Evolutionary conservation across 768 basidiomycete species (phyloP).

Genomic region (Pilatotrama ljubarskyi): DNA sequence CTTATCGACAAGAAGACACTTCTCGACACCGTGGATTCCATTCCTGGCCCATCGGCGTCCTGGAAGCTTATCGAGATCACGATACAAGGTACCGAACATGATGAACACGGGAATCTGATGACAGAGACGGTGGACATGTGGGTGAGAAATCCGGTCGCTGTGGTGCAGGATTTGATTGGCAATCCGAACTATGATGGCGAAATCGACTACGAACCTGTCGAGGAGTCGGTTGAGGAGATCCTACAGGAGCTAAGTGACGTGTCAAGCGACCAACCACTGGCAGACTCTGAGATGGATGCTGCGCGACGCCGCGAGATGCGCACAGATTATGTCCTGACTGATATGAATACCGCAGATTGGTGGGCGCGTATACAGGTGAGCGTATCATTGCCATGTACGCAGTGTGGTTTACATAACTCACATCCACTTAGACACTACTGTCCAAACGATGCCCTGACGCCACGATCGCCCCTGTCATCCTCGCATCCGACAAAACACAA

Average conservation of each 20-base stretch:
- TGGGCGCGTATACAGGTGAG: not conserved
- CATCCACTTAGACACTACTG: too few species aligned
- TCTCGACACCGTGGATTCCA: not conserved
- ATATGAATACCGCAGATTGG: slow-evolving; percentile 1
- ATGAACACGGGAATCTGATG: not conserved
- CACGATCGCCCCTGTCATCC: slow-evolving; percentile 30
- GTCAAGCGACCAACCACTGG: too few species aligned
- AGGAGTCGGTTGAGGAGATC: too few species aligned
- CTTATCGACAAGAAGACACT: not conserved
- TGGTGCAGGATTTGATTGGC: not conserved
- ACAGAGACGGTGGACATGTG: not conserved
- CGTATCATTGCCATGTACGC: too few species aligned
- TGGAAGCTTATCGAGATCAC: slow-evolving; percentile 5
- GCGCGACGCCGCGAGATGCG: too few species aligned
- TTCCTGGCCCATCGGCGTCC: not conserved
- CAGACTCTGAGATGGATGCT: too few species aligned
- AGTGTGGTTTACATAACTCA: too few species aligned
- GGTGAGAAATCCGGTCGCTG: not conserved
- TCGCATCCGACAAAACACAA: slow-evolving; percentile 34
- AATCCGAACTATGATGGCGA: not conserved
- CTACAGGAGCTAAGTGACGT: too few species aligned
- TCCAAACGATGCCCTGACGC: not conserved
- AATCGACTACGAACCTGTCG: not conserved
- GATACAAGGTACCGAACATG: not conserved
- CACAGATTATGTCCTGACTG: not conserved